Evolutionary conservation across 257 asterid genomes (phyloP).

Genomic region (Datura wrightii): DNA sequence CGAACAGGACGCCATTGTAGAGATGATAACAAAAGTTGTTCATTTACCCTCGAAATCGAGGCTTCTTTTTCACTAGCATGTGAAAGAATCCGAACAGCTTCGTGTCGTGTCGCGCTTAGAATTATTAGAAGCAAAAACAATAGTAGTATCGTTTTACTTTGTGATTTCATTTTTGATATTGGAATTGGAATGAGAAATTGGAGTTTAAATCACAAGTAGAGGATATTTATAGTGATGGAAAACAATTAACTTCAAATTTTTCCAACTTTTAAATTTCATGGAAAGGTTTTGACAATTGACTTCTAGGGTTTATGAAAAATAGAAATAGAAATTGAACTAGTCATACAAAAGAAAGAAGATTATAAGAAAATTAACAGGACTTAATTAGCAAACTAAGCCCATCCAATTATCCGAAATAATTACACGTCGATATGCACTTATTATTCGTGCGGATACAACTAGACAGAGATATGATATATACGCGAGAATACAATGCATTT

Average conservation of each 20-base stretch:
- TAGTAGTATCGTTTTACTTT: too few species aligned
- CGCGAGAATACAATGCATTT: too few species aligned
- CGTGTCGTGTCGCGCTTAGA: background rate
- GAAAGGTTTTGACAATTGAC: background rate
- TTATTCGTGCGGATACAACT: too few species aligned
- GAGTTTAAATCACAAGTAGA: background rate
- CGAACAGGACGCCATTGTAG: conserved; percentile 38
- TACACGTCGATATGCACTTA: too few species aligned
- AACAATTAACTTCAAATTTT: conserved; percentile 11
- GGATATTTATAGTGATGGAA: background rate
- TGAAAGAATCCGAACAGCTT: background rate
- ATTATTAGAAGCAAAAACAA: too few species aligned
- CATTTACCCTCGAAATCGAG: background rate
- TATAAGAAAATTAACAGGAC: background rate
- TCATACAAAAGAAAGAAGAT: background rate
- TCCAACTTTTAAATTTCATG: background rate
- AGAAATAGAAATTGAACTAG: background rate
- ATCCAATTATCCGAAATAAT: too few species aligned
- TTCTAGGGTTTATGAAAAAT: background rate
- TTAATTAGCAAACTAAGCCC: too few species aligned
- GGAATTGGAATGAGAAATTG: background rate
- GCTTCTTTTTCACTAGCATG: background rate
- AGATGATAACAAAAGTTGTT: conserved; percentile 43
- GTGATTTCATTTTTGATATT: conserved; percentile 10
- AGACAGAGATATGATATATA: too few species aligned